Percentiles rank a stretch among this genome's conserved stretches.
phyloP scores from a whole-genome alignment of 345 rosid genomes.

The Psidium friedrichsthalianum region DNA sequence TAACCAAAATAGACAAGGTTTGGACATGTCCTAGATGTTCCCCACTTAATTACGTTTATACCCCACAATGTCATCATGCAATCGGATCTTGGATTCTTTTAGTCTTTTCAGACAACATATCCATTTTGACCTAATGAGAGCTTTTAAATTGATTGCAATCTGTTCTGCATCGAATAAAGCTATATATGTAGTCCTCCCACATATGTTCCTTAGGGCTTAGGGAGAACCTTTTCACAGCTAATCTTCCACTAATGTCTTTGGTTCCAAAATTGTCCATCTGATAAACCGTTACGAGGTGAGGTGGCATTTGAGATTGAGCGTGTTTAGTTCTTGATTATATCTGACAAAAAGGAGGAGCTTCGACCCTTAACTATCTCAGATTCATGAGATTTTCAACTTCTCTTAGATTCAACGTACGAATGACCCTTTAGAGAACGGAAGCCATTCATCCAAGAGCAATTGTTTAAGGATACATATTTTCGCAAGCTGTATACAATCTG shows the following conservation, averaged over 20 bases:
- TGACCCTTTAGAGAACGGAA: background rate
- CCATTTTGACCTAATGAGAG: background rate
- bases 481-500: background rate
- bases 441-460: background rate
- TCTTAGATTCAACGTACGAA: background rate
- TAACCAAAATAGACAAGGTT: background rate
- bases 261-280: background rate
- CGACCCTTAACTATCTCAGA: background rate
- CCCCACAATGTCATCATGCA: background rate
- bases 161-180: background rate
- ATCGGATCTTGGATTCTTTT: constrained; percentile 1
- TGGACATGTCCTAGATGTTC: background rate
- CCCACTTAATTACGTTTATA: background rate
- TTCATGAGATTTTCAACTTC: background rate
- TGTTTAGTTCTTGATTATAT: background rate
- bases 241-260: background rate
- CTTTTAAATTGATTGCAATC: background rate
- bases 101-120: background rate
- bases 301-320: background rate
- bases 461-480: background rate
- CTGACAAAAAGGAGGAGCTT: background rate
- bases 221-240: background rate
- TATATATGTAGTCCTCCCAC: background rate
- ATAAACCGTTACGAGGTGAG: background rate
- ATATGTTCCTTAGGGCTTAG: background rate